Percentiles rank a stretch among this genome's conserved stretches.
Evolutionary conservation across 2,329 filamentous ascomycete genomes (phyloP).

Genomic region (Nannizziopsis arthrosporioides): DNA sequence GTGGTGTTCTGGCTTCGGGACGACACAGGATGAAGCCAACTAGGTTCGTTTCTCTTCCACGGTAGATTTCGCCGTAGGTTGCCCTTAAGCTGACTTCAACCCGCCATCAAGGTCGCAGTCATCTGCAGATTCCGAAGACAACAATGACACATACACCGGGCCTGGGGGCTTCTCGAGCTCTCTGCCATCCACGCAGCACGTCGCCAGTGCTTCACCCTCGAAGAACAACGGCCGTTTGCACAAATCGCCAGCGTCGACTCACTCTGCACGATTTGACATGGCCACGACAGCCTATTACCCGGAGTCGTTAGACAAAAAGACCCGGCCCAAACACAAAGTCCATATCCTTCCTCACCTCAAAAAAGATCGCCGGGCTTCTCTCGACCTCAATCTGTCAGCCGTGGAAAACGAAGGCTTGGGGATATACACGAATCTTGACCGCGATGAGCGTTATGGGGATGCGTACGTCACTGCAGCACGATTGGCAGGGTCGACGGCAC

Average conservation of each 20-base stretch:
- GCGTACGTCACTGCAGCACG: slow-evolving; percentile 26
- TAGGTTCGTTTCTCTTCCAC: slow-evolving; percentile 9
- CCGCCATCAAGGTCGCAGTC: slow-evolving; percentile 5
- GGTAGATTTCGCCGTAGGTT: background rate
- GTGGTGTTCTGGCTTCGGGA: background rate
- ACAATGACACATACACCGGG: slow-evolving; percentile 7
- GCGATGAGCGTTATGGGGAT: slow-evolving; percentile 21
- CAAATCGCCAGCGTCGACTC: background rate
- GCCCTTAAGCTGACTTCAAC: background rate
- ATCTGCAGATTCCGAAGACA: slow-evolving; percentile 5
- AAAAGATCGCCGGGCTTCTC: slow-evolving; percentile 40
- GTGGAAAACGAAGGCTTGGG: slow-evolving; percentile 48
- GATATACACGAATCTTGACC: slow-evolving; percentile 34
- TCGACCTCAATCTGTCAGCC: slow-evolving; percentile 45
- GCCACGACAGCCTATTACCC: slow-evolving; percentile 1
- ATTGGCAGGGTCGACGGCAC: slow-evolving; percentile 24
- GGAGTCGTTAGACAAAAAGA: slow-evolving; percentile 5
- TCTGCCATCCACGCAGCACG: background rate
- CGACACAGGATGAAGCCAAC: slow-evolving; percentile 5
- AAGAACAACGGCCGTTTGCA: slow-evolving; percentile 3
- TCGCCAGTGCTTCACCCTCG: background rate
- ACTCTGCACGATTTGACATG: slow-evolving; percentile 2
- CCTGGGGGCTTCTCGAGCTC: slow-evolving; percentile 5
- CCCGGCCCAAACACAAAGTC: slow-evolving; percentile 18
- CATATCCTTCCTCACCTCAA: slow-evolving; percentile 47